Percentiles rank a stretch among this genome's conserved stretches.
Evolutionary conservation across 2,329 filamentous ascomycete genomes (phyloP).

Genomic region (Penicillium vulpinum): DNA sequence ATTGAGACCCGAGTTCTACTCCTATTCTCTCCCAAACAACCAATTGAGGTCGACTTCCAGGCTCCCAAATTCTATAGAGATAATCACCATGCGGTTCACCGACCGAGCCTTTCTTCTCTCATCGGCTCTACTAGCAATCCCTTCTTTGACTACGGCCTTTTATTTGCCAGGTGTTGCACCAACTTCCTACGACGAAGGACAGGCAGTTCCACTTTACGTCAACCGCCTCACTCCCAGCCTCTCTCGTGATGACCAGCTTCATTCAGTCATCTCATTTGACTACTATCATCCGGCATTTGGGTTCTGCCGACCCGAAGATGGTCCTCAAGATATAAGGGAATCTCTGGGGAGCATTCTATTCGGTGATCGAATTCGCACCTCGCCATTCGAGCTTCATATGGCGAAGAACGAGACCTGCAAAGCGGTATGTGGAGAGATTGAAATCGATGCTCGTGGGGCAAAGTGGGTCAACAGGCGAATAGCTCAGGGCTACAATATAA

Average conservation of each 20-base stretch:
- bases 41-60: constrained; percentile 18
- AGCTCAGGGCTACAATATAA: constrained; percentile 81
- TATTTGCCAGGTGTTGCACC: constrained; percentile 96
- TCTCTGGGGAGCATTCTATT: constrained; percentile 95
- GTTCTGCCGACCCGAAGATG: constrained; percentile 79
- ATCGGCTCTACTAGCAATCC: constrained; percentile 32
- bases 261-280: constrained; percentile 93
- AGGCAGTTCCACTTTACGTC: constrained; percentile 82
- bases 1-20: neutral
- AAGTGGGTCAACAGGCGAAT: constrained; percentile 83
- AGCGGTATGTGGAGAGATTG: constrained; percentile 67
- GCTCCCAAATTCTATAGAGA: constrained; percentile 11
- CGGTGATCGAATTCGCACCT: constrained; percentile 96
- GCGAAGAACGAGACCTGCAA: constrained; percentile 84
- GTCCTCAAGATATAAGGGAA: constrained; percentile 78
- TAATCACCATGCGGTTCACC: constrained; percentile 39
- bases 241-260: constrained; percentile 75
- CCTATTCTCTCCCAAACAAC: constrained; percentile 4
- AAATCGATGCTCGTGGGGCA: constrained; percentile 65
- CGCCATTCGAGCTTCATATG: constrained; percentile 88
- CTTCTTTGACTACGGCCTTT: constrained; percentile 64
- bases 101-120: constrained; percentile 32
- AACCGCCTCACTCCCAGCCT: constrained; percentile 89
- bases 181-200: constrained; percentile 80
- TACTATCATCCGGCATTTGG: constrained; percentile 89